These are phyloP conservation scores for Saccharomycopsis sp. DNA, from an alignment of 805 yeast species.

Conservation along the genomic window DNA sequence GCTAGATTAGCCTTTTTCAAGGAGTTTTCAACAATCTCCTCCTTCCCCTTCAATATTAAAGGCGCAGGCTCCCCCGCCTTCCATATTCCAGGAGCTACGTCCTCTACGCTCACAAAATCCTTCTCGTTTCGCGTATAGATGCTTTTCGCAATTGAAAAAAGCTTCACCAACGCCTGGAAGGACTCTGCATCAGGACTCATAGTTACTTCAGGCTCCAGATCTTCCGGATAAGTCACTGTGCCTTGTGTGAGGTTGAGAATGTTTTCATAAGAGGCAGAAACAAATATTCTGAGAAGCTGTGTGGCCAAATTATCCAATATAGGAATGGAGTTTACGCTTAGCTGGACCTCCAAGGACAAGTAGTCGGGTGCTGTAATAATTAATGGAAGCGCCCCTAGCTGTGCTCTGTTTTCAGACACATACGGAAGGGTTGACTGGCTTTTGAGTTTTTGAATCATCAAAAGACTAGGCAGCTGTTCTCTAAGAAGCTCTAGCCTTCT, in stretches of 20 bases:
- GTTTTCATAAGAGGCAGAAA: slow-evolving; percentile 45
- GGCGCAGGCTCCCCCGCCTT: slow-evolving; percentile 56
- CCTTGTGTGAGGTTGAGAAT: slow-evolving; percentile 57
- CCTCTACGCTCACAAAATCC: slow-evolving; percentile 64
- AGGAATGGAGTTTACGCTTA: slow-evolving; percentile 62
- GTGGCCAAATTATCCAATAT: slow-evolving; percentile 76
- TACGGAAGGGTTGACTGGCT: neutral
- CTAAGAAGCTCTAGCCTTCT: neutral
- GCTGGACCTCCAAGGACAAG: slow-evolving; percentile 54
- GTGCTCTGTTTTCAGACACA: slow-evolving; percentile 33
- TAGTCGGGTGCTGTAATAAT: slow-evolving; percentile 49
- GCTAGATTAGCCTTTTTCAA: slow-evolving; percentile 81
- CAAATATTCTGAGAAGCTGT: slow-evolving; percentile 68
- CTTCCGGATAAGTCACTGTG: slow-evolving; percentile 56
- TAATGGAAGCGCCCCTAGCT: slow-evolving; percentile 54
- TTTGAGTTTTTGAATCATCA: neutral
- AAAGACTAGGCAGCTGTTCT: neutral
- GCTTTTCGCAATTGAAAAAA: slow-evolving; percentile 19
- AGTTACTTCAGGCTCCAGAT: neutral
- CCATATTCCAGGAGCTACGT: slow-evolving; percentile 68
- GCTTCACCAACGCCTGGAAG: slow-evolving; percentile 18
- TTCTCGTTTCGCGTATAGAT: slow-evolving; percentile 30
- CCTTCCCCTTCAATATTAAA: slow-evolving; percentile 48
- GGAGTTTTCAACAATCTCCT: slow-evolving; percentile 55
- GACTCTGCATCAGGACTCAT: slow-evolving; percentile 16